Conservation (phyloP, 805 yeast species). For the Priceomyces carsonii region DNA sequence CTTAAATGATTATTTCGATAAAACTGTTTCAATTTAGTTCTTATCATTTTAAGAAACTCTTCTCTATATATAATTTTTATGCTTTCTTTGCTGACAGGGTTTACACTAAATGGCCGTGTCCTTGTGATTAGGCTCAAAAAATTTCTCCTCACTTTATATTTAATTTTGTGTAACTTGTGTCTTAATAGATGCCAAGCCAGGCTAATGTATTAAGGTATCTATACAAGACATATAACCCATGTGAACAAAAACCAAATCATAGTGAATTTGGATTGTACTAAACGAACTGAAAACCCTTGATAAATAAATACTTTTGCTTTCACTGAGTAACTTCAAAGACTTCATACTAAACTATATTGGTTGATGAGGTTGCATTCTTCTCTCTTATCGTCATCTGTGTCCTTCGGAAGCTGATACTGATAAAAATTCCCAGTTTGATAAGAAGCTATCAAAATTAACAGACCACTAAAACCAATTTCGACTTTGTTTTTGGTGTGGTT, state of each 20-base stretch:
- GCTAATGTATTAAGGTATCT: too few species aligned
- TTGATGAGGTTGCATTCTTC: constrained; percentile 33
- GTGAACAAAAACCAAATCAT: too few species aligned
- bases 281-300: too few species aligned
- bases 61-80: neutral
- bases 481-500: constrained; percentile 17
- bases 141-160: constrained; percentile 11
- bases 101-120: constrained; percentile 3
- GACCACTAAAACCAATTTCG: constrained; percentile 39
- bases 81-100: neutral
- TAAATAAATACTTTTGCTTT: too few species aligned
- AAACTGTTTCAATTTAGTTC: neutral
- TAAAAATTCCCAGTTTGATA: constrained; percentile 39
- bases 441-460: constrained; percentile 35
- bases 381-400: constrained; percentile 21
- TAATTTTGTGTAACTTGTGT: constrained; percentile 5
- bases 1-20: neutral
- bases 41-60: constrained; percentile 1
- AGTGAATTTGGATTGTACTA: too few species aligned
- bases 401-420: constrained; percentile 36
- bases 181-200: too few species aligned
- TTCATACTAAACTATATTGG: constrained; percentile 16
- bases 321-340: too few species aligned
- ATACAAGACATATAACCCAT: too few species aligned
- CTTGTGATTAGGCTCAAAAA: constrained; percentile 9